Evolutionary conservation across 2,329 filamentous ascomycete genomes (phyloP).

Genomic region (Nemania sp.): DNA sequence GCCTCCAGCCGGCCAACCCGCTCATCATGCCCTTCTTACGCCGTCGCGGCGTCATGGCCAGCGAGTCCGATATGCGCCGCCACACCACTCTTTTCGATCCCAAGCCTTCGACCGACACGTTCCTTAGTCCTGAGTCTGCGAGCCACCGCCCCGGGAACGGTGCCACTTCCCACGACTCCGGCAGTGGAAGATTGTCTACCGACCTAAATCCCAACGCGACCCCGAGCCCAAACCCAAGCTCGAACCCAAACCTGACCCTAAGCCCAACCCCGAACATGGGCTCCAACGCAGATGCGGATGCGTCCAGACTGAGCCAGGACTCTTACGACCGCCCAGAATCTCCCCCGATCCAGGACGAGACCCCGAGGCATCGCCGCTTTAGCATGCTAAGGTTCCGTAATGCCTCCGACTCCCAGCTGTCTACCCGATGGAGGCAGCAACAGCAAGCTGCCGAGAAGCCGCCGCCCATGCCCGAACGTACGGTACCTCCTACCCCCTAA

Average conservation of each 20-base stretch:
- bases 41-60: constrained; percentile 70
- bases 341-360: constrained; percentile 67
- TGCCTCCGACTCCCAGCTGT: constrained; percentile 92
- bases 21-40: constrained; percentile 68
- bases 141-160: constrained; percentile 32
- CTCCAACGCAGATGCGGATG: constrained; percentile 15
- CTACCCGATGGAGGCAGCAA: constrained; percentile 78
- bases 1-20: constrained; percentile 19
- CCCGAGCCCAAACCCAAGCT: constrained; percentile 16
- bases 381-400: constrained; percentile 86
- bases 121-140: constrained; percentile 39
- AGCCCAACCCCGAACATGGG: neutral
- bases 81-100: constrained; percentile 57
- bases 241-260: constrained; percentile 4
- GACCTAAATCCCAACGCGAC: too few relatives aligned
- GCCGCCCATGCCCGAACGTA: constrained; percentile 71
- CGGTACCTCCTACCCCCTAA: constrained; percentile 21
- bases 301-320: constrained; percentile 46
- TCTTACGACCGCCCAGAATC: constrained; percentile 57
- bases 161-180: constrained; percentile 31
- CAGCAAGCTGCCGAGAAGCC: constrained; percentile 63
- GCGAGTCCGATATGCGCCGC: constrained; percentile 69
- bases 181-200: constrained; percentile 42
- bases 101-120: constrained; percentile 40
- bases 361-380: constrained; percentile 69